Evolutionary conservation across 768 basidiomycete species (phyloP).

Genomic region (Rhodotorula kratochvilovae): DNA sequence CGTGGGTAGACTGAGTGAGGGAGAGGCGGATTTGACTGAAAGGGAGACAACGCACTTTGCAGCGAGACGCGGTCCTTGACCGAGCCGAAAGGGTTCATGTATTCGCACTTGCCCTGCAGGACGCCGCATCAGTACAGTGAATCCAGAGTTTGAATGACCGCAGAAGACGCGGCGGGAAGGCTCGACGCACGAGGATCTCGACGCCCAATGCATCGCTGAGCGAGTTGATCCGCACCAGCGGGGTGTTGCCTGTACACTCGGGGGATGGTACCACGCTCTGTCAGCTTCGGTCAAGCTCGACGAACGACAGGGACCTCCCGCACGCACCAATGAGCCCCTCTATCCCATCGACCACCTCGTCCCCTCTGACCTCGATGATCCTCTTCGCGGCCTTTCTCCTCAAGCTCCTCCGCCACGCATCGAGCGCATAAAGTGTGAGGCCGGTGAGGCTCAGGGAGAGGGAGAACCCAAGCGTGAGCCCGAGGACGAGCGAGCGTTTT

Average conservation of each 20-base stretch:
- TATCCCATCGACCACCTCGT: constrained; percentile 75
- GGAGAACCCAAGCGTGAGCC: constrained; percentile 69
- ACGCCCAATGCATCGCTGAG: constrained; percentile 85
- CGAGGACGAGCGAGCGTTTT: constrained; percentile 45
- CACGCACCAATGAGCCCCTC: constrained; percentile 73
- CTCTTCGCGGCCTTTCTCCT: constrained; percentile 44
- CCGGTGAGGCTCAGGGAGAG: constrained; percentile 70
- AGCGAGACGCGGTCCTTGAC: constrained; percentile 97
- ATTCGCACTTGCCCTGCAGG: constrained; percentile 54
- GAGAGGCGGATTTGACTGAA: constrained; percentile 45
- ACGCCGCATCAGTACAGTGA: neutral
- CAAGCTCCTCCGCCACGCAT: constrained; percentile 48
- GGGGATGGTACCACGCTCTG: constrained; percentile 3
- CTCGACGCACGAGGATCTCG: constrained; percentile 67
- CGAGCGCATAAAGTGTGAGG: constrained; percentile 56
- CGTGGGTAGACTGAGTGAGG: neutral
- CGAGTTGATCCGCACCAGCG: constrained; percentile 82
- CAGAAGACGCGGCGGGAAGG: neutral
- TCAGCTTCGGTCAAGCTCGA: neutral
- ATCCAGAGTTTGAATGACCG: too few relatives aligned
- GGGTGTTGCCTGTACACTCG: constrained; percentile 72
- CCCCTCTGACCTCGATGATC: constrained; percentile 52
- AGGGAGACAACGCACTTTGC: constrained; percentile 56
- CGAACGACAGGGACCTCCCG: neutral
- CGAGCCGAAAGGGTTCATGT: constrained; percentile 92